Evolutionary conservation across 352 stramenopile species (phyloP).

Genomic region (Phytophthora megakarya): DNA sequence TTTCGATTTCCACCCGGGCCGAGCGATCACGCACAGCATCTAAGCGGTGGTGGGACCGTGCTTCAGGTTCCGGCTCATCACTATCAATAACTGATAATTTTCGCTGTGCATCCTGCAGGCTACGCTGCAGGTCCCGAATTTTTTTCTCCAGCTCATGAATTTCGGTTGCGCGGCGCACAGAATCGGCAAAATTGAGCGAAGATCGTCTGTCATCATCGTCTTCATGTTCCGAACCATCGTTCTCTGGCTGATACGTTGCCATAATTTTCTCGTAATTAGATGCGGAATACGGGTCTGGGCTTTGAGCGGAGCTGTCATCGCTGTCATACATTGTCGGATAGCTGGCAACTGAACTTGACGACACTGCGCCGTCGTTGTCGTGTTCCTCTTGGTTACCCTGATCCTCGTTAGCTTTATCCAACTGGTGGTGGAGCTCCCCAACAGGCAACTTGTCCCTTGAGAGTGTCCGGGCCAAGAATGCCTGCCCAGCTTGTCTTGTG

Average conservation of each 20-base stretch:
- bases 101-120: constrained; percentile 60
- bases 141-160: constrained; percentile 68
- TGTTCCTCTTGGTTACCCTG: constrained; percentile 26
- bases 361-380: constrained; percentile 12
- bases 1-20: constrained; percentile 50
- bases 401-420: constrained; percentile 7
- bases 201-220: constrained; percentile 32
- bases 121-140: constrained; percentile 62
- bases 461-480: constrained; percentile 43
- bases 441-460: constrained; percentile 17
- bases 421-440: constrained; percentile 24
- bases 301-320: constrained; percentile 29
- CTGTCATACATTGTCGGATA: constrained; percentile 42
- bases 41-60: constrained; percentile 25
- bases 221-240: constrained; percentile 38
- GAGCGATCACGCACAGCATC: constrained; percentile 53
- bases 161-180: constrained; percentile 36
- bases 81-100: constrained; percentile 66
- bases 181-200: constrained; percentile 28
- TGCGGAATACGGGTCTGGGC: constrained; percentile 56
- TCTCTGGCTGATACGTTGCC: constrained; percentile 41
- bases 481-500: constrained; percentile 57
- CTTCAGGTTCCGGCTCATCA: constrained; percentile 59
- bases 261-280: constrained; percentile 73
- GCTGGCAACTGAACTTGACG: constrained; percentile 41